Percentiles rank a stretch among this genome's conserved stretches.
Evolutionary conservation across 23 red algal genomes (phyloP).

Genomic region (Gracilaria gracilis): DNA sequence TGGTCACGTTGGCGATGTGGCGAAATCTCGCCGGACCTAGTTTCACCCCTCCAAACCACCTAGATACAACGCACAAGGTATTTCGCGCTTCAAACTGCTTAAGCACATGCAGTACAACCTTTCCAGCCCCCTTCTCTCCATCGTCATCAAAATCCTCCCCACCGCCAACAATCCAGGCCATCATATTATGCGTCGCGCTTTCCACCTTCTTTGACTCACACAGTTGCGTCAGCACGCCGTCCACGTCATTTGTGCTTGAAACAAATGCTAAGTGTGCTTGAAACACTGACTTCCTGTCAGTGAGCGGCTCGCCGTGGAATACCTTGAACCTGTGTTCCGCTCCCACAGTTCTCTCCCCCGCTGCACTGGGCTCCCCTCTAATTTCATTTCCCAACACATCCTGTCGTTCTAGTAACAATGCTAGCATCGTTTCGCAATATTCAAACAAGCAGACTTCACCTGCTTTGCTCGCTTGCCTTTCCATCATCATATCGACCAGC

Average conservation of each 20-base stretch:
- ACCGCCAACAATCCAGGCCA: conserved; percentile 40
- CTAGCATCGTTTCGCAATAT: conserved; percentile 57
- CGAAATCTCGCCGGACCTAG: conserved; percentile 70
- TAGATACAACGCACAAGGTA: conserved; percentile 52
- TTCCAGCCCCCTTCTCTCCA: conserved; percentile 70
- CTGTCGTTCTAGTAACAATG: conserved; percentile 11
- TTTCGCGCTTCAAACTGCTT: conserved; percentile 24
- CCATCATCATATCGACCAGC: conserved; percentile 30
- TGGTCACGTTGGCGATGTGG: conserved; percentile 56
- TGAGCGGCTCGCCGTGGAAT: conserved; percentile 50
- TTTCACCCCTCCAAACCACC: conserved; percentile 70
- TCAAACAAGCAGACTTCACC: conserved; percentile 63
- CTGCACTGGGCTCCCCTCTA: not conserved
- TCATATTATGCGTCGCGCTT: conserved; percentile 49
- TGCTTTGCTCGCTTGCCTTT: not conserved
- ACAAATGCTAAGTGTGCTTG: conserved; percentile 61
- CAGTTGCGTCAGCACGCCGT: conserved; percentile 14
- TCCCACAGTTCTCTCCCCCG: not conserved
- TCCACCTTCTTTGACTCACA: conserved; percentile 28
- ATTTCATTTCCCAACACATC: not conserved
- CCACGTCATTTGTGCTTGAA: conserved; percentile 8
- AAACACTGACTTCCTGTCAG: conserved; percentile 70
- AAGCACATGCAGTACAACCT: conserved; percentile 45
- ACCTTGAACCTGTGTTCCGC: conserved; percentile 3
- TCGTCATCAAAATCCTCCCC: conserved; percentile 66